Conservation (phyloP, 2,329 filamentous ascomycete species). For the Malbranchea cinnamomea region DNA sequence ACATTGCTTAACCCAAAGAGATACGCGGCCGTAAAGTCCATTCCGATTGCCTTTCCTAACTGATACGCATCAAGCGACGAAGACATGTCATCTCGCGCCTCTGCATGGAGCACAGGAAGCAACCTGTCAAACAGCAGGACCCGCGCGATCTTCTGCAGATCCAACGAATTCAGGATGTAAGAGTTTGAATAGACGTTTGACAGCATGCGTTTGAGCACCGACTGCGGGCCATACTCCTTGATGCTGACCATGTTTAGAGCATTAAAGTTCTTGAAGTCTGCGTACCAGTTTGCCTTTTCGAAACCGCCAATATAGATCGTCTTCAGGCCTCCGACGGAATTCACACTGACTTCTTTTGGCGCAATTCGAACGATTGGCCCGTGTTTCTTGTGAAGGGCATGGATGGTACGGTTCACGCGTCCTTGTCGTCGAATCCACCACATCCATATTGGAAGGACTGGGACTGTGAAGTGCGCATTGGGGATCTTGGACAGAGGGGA, state of each 20-base stretch:
- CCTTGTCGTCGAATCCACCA: slow-evolving; percentile 42
- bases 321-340: slow-evolving; percentile 41
- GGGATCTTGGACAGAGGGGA: slow-evolving; percentile 53
- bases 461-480: slow-evolving; percentile 51
- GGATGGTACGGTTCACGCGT: slow-evolving; percentile 43
- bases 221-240: slow-evolving; percentile 41
- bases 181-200: slow-evolving; percentile 64
- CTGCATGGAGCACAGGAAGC: slow-evolving; percentile 33
- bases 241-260: slow-evolving; percentile 53
- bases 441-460: slow-evolving; percentile 53
- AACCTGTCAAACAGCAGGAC: slow-evolving; percentile 42
- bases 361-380: slow-evolving; percentile 47
- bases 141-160: slow-evolving; percentile 38
- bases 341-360: slow-evolving; percentile 50
- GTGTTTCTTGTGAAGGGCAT: slow-evolving; percentile 37
- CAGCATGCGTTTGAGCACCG: slow-evolving; percentile 54
- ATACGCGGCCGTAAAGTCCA: slow-evolving; percentile 61
- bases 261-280: slow-evolving; percentile 48
- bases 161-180: slow-evolving; percentile 42
- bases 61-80: slow-evolving; percentile 39
- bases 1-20: slow-evolving; percentile 47
- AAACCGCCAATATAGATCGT: slow-evolving; percentile 54
- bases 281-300: slow-evolving; percentile 53
- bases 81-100: slow-evolving; percentile 9
- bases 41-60: slow-evolving; percentile 48